phyloP scores from a whole-genome alignment of 768 basidiomycete genomes.

The Neoboletus brunneissimus region DNA sequence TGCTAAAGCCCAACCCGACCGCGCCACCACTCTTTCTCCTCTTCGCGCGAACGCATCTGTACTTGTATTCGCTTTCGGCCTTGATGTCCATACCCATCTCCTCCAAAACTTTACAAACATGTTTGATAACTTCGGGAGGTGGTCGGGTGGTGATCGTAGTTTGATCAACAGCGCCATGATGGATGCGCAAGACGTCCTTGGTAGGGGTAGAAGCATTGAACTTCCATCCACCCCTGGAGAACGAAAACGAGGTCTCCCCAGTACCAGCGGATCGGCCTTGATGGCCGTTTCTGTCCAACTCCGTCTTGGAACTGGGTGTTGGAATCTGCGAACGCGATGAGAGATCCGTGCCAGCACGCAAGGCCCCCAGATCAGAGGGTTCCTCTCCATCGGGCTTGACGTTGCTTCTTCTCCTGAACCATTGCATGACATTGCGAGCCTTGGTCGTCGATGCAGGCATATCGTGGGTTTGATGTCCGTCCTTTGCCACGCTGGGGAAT shows the following conservation, averaged over 20 bases:
- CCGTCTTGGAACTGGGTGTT: constrained; percentile 27
- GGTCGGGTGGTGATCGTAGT: constrained; percentile 80
- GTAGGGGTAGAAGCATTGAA: constrained; percentile 31
- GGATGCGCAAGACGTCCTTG: constrained; percentile 66
- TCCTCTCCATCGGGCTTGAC: constrained; percentile 31
- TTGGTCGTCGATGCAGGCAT: constrained; percentile 78
- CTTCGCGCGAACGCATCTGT: constrained; percentile 79
- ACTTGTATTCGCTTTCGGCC: constrained; percentile 88
- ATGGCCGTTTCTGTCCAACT: constrained; percentile 18
- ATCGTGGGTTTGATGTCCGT: constrained; percentile 30
- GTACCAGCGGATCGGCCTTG: constrained; percentile 18
- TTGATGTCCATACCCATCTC: constrained; percentile 90
- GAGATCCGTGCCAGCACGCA: constrained; percentile 23
- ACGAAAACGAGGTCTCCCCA: constrained; percentile 35
- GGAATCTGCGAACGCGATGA: constrained; percentile 32
- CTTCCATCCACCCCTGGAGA: constrained; percentile 38
- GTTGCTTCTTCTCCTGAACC: constrained; percentile 84
- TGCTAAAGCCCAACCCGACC: constrained; percentile 44
- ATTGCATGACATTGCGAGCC: constrained; percentile 96
- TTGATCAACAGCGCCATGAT: constrained; percentile 91
- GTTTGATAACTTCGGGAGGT: constrained; percentile 85
- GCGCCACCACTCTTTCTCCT: constrained; percentile 52
- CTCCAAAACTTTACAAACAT: constrained; percentile 74
- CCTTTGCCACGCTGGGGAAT: constrained; percentile 28
- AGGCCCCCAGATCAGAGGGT: constrained; percentile 6